Evolutionary conservation across 2,329 filamentous ascomycete species (phyloP).

Genomic region (Rosellinia necatrix): DNA sequence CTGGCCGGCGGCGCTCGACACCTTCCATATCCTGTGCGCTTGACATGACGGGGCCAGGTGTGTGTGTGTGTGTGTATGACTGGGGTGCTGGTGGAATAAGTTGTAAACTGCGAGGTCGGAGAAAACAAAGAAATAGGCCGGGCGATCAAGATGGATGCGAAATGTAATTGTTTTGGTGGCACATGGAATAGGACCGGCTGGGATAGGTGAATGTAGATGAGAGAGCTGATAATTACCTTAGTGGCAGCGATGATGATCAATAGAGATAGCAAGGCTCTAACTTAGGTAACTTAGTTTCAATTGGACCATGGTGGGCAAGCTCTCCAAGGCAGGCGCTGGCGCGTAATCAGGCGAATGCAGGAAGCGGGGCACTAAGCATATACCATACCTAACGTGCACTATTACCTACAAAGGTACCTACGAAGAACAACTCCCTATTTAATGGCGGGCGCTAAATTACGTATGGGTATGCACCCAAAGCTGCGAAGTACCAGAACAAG

Average conservation of each 20-base stretch:
- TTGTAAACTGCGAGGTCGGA: no score
- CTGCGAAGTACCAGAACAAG: no score
- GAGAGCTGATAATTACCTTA: not conserved
- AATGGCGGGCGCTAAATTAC: no score
- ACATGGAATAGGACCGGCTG: not conserved
- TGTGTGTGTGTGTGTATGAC: no score
- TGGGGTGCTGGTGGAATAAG: not conserved
- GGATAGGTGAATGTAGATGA: not conserved
- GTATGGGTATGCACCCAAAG: no score
- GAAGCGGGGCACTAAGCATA: conserved; percentile 21
- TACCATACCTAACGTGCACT: no score
- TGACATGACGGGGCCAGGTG: conserved; percentile 37
- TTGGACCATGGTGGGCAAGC: conserved; percentile 21
- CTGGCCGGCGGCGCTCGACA: conserved; percentile 36
- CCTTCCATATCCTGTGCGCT: conserved; percentile 37
- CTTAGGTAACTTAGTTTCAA: not conserved
- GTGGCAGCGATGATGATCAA: conserved; percentile 30
- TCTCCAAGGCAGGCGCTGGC: conserved; percentile 39
- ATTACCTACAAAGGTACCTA: no score
- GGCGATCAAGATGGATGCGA: not conserved
- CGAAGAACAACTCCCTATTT: no score
- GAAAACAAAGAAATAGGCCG: not conserved
- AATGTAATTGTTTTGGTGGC: not conserved
- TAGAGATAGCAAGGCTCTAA: conserved; percentile 19
- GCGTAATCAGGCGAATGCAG: conserved; percentile 41